These are phyloP conservation scores for Solanum chaucha DNA, from an alignment of 257 asterid species.

Conservation along the genomic window DNA sequence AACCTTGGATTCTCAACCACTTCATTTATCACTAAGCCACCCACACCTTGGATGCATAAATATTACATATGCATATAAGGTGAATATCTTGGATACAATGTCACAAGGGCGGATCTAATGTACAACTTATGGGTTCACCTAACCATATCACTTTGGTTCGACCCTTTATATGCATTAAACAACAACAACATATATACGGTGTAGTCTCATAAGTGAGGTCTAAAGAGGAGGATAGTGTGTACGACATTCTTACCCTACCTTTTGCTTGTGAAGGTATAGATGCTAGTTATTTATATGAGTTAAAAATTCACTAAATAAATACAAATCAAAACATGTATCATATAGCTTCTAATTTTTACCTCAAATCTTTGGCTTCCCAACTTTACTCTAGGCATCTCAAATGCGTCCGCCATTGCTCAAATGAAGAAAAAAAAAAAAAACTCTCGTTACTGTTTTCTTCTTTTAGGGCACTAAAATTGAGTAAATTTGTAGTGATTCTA, in stretches of 20 bases:
- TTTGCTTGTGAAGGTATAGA: too few species aligned
- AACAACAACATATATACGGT: too few species aligned
- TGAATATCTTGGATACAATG: not conserved
- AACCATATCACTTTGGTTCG: not conserved
- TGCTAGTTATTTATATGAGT: not conserved
- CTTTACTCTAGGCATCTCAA: slow-evolving; percentile 32
- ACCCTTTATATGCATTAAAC: not conserved
- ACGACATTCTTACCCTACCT: too few species aligned
- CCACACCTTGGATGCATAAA: too few species aligned
- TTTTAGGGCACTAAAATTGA: not conserved
- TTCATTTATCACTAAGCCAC: too few species aligned
- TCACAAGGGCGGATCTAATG: not conserved
- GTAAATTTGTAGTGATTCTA: not conserved
- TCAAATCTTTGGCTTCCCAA: slow-evolving; percentile 48
- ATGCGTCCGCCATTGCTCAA: not conserved
- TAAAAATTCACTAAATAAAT: not conserved
- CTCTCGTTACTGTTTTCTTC: not conserved
- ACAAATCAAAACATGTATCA: not conserved
- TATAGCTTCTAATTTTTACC: slow-evolving; percentile 6
- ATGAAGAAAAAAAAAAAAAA: not conserved
- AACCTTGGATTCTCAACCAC: too few species aligned
- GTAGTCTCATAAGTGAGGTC: too few species aligned
- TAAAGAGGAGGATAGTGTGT: too few species aligned
- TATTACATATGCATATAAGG: not conserved
- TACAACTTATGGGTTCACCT: not conserved